Evolutionary conservation across 805 yeast genomes (phyloP).

Genomic region (Saturnispora silvae): DNA sequence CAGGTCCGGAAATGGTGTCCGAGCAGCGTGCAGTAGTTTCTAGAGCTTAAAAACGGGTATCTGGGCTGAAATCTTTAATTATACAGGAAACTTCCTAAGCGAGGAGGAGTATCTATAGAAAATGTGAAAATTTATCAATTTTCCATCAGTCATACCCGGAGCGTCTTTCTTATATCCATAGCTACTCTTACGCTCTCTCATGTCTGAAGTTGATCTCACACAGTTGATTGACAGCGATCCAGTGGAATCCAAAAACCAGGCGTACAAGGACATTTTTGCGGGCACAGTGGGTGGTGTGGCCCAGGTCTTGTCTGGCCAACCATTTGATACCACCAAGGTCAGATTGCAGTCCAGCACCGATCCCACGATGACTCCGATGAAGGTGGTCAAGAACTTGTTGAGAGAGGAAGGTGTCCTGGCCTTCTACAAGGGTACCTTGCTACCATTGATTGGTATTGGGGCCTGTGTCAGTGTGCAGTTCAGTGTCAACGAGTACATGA

Average conservation of each 20-base stretch:
- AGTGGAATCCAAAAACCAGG: slow-evolving; percentile 28
- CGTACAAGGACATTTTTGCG: slow-evolving; percentile 69
- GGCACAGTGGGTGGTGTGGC: slow-evolving; percentile 96
- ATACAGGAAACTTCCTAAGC: no score
- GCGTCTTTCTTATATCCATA: no score
- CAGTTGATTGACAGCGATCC: slow-evolving; percentile 13
- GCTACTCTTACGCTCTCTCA: no score
- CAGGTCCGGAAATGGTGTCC: no score
- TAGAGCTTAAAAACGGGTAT: no score
- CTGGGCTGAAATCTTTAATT: no score
- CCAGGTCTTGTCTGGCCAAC: slow-evolving; percentile 92
- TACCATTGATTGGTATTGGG: slow-evolving; percentile 94
- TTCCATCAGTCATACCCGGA: no score
- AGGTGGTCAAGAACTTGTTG: slow-evolving; percentile 63
- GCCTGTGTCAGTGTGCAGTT: slow-evolving; percentile 96
- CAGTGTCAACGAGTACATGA: slow-evolving; percentile 91
- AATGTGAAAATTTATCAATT: no score
- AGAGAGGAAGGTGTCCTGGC: slow-evolving; percentile 77
- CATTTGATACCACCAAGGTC: slow-evolving; percentile 91
- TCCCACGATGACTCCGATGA: slow-evolving; percentile 50
- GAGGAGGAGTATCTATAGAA: no score
- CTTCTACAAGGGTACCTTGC: slow-evolving; percentile 86
- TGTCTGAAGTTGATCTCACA: slow-evolving; percentile 22
- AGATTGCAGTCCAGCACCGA: slow-evolving; percentile 82
- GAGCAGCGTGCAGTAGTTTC: no score